Conservation (phyloP, 352 stramenopile genomes). For the Albugo candida region DNA sequence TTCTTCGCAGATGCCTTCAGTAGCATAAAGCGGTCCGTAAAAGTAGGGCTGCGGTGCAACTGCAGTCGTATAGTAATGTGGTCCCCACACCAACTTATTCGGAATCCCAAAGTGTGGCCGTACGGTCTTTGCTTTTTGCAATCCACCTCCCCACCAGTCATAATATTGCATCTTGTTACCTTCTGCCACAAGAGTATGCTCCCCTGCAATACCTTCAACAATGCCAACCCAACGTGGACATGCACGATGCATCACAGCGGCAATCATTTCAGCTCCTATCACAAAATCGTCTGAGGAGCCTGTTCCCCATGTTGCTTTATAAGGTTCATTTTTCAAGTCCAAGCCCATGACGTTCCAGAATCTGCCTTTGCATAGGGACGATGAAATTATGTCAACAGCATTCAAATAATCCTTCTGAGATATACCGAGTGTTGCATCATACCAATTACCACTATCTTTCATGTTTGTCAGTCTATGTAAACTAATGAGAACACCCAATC, state of each 20-base stretch:
- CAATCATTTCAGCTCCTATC: conserved; percentile 42
- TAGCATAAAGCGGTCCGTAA: conserved; percentile 33
- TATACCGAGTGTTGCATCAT: conserved; percentile 22
- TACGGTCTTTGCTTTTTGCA: conserved; percentile 30
- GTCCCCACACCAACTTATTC: conserved; percentile 68
- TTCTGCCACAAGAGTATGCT: conserved; percentile 25
- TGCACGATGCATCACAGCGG: conserved; percentile 47
- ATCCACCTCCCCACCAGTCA: conserved; percentile 61
- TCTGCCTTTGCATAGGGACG: conserved; percentile 27
- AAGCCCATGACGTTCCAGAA: conserved; percentile 74
- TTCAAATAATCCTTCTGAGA: conserved; percentile 36
- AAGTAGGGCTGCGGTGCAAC: conserved; percentile 56
- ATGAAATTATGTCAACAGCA: conserved; percentile 31
- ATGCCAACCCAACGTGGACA: conserved; percentile 64
- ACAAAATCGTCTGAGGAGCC: conserved; percentile 46
- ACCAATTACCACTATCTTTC: conserved; percentile 43
- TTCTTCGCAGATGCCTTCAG: conserved; percentile 20
- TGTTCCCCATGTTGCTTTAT: conserved; percentile 43
- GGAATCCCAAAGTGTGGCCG: conserved; percentile 27
- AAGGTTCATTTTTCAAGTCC: conserved; percentile 67
- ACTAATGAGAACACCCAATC: conserved; percentile 57
- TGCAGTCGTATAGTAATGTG: conserved; percentile 68
- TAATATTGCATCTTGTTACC: conserved; percentile 35
- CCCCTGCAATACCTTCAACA: conserved; percentile 40
- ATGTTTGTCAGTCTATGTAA: conserved; percentile 46